A percentile compares a stretch with the other conserved stretches of the same genome.
phyloP scores from a whole-genome alignment of 2,329 filamentous ascomycete species.

The Ascochyta pisi region DNA sequence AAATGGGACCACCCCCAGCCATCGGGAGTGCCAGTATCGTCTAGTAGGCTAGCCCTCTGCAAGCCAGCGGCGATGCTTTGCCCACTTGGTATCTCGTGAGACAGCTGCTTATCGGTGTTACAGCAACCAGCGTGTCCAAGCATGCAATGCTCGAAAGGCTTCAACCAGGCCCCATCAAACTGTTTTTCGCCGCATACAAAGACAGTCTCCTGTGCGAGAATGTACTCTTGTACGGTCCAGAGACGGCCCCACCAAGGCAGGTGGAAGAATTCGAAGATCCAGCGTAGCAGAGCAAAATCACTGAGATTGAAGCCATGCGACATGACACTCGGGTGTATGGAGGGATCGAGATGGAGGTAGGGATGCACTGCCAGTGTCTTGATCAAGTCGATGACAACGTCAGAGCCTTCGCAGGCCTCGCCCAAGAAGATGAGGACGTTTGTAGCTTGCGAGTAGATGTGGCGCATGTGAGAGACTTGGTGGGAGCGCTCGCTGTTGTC shows the following conservation, averaged over 20 bases:
- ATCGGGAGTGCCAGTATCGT: neutral
- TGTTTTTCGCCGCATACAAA: neutral
- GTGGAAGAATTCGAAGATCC: neutral
- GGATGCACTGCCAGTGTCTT: neutral
- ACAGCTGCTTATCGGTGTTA: neutral
- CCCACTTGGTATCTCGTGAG: neutral
- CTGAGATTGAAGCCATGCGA: neutral
- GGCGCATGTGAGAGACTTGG: constrained; percentile 29
- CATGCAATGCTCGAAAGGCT: neutral
- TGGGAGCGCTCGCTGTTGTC: constrained; percentile 19
- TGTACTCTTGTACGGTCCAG: constrained; percentile 8
- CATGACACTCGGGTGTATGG: neutral
- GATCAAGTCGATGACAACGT: neutral
- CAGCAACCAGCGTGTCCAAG: neutral
- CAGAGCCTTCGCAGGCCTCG: neutral
- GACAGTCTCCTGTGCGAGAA: neutral
- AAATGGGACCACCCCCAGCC: neutral
- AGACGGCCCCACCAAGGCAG: constrained; percentile 4
- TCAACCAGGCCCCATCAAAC: neutral
- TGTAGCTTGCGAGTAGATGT: constrained; percentile 17
- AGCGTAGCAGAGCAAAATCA: neutral
- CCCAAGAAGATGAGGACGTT: neutral
- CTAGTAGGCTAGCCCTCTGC: neutral
- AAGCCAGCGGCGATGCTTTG: neutral
- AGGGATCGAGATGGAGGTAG: neutral